Conservation (phyloP, 1,284 basidiomycete genomes). For the Trichosporon sp. region DNA sequence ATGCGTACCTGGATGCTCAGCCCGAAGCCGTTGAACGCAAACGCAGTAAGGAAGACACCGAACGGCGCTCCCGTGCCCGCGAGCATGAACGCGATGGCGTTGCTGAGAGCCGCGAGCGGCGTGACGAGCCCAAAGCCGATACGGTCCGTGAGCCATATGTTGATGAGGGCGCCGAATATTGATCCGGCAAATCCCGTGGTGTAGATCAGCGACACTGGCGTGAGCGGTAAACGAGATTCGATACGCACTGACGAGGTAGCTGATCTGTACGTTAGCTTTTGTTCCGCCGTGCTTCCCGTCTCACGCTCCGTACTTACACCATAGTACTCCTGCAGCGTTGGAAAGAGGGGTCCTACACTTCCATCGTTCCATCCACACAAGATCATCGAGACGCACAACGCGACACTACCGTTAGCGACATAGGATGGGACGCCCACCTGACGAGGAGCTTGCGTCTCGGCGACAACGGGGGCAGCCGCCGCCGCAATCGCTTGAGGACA, state of each 20-base stretch:
- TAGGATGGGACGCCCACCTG: not conserved
- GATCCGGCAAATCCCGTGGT: conserved; percentile 10
- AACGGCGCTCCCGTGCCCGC: conserved; percentile 13
- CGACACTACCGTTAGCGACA: conserved; percentile 6
- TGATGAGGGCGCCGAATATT: conserved; percentile 30
- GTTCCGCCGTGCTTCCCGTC: too few relatives aligned
- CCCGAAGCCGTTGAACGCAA: conserved; percentile 15
- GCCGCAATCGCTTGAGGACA: conserved; percentile 12
- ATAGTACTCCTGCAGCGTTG: conserved; percentile 17
- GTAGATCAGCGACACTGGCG: conserved; percentile 16
- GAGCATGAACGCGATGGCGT: conserved; percentile 8
- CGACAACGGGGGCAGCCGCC: conserved; percentile 5
- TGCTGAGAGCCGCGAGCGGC: conserved; percentile 6
- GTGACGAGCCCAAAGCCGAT: conserved; percentile 59
- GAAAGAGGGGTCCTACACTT: conserved; percentile 15
- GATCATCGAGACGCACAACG: conserved; percentile 15
- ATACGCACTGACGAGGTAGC: conserved; percentile 17
- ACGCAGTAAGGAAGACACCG: conserved; percentile 12
- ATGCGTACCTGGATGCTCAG: conserved; percentile 13
- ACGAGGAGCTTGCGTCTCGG: not conserved
- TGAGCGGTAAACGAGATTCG: not conserved
- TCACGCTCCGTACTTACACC: conserved; percentile 6
- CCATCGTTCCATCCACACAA: conserved; percentile 21
- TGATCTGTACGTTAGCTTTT: conserved; percentile 10
- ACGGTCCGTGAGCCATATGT: conserved; percentile 56